Evolutionary conservation across 2,329 filamentous ascomycete species (phyloP).

Genomic region (Claviceps maximensis): DNA sequence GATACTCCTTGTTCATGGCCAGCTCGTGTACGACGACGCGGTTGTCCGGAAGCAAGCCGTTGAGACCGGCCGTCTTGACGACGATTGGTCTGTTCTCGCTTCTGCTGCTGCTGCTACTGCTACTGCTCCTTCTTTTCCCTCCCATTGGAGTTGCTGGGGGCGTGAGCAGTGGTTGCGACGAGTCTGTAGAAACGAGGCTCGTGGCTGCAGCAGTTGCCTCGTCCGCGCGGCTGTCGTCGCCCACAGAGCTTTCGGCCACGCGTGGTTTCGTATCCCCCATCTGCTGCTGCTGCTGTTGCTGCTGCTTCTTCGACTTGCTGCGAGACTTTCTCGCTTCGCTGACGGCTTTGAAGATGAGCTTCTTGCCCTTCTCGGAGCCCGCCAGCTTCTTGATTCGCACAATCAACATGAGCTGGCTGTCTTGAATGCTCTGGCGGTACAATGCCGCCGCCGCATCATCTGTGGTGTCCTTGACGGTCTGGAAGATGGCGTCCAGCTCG

Average conservation of each 20-base stretch:
- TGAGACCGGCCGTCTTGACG: slow-evolving; percentile 29
- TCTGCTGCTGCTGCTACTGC: background rate
- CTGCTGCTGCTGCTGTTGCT: slow-evolving; percentile 13
- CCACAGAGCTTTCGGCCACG: slow-evolving; percentile 35
- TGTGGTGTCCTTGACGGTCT: slow-evolving; percentile 67
- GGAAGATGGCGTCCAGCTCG: slow-evolving; percentile 71
- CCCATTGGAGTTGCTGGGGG: slow-evolving; percentile 38
- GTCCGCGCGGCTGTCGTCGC: slow-evolving; percentile 11
- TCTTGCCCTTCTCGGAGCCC: slow-evolving; percentile 56
- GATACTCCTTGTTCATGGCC: slow-evolving; percentile 65
- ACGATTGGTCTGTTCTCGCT: slow-evolving; percentile 23
- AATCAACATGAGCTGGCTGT: slow-evolving; percentile 68
- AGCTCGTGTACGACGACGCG: slow-evolving; percentile 66
- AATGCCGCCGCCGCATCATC: slow-evolving; percentile 60
- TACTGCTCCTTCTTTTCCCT: slow-evolving; percentile 9
- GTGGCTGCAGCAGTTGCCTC: slow-evolving; percentile 23
- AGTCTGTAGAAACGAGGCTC: slow-evolving; percentile 25
- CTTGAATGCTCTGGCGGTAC: slow-evolving; percentile 68
- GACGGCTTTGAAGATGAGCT: slow-evolving; percentile 62
- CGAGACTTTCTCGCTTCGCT: slow-evolving; percentile 54
- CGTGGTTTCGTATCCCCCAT: slow-evolving; percentile 59
- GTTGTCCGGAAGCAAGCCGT: slow-evolving; percentile 55
- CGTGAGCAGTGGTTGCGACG: slow-evolving; percentile 34
- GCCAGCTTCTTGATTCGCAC: slow-evolving; percentile 69
- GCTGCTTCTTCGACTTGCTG: slow-evolving; percentile 42